These are phyloP conservation scores for Tillandsia fasciculata DNA, from an alignment of 176 grass and related monocot species.

Conservation along the genomic window DNA sequence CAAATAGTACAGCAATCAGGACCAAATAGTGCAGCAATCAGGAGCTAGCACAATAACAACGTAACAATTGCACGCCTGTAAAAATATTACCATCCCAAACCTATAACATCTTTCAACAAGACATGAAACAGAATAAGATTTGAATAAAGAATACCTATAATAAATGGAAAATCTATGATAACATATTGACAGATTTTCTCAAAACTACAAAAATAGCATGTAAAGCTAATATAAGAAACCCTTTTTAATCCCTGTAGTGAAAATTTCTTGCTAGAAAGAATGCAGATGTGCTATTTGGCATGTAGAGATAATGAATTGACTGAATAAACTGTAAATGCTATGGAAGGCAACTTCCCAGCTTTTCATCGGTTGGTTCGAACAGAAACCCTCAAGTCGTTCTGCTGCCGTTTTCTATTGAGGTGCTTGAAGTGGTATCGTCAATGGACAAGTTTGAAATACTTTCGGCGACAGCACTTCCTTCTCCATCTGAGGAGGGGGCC, in stretches of 20 bases:
- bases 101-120: not conserved
- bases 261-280: not conserved
- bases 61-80: no score
- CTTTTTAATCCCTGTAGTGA: not conserved
- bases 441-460: conserved; percentile 34
- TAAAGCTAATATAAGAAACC: not conserved
- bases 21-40: no score
- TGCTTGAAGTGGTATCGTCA: conserved; percentile 47
- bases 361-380: not conserved
- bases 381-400: not conserved
- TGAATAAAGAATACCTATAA: conserved; percentile 2
- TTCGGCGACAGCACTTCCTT: conserved; percentile 47
- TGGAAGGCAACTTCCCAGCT: not conserved
- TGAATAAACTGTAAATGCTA: not conserved
- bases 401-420: conserved; percentile 21
- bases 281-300: not conserved
- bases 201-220: not conserved
- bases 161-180: not conserved
- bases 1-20: no score
- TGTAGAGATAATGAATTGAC: not conserved
- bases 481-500: conserved; percentile 51
- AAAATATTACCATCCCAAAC: no score
- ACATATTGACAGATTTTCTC: not conserved
- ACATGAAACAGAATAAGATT: not conserved
- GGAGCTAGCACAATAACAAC: no score